phyloP scores from a whole-genome alignment of 805 yeast species.

The Barnettozyma populi region DNA sequence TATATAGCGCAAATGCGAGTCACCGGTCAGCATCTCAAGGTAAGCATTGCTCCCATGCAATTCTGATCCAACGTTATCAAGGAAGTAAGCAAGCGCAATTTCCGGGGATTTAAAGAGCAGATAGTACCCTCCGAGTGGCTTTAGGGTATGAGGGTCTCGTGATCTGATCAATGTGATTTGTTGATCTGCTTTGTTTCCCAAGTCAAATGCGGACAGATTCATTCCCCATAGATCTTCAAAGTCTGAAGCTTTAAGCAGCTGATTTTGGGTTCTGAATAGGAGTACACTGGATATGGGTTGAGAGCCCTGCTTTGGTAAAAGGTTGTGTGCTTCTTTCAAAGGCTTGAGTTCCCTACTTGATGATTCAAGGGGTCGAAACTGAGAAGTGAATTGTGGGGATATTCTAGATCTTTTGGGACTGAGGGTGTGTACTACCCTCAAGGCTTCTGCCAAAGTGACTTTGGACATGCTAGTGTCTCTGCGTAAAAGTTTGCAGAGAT shows the following conservation, averaged over 20 bases:
- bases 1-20: conserved; percentile 2
- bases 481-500: neutral
- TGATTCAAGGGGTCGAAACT: neutral
- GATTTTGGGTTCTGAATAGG: conserved; percentile 32
- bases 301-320: conserved; percentile 2
- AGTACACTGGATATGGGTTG: conserved; percentile 29
- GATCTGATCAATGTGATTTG: conserved; percentile 42
- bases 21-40: conserved; percentile 38
- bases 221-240: conserved; percentile 34
- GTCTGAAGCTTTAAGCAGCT: conserved; percentile 35
- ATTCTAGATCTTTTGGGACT: neutral
- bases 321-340: conserved; percentile 5
- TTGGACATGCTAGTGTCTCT: neutral
- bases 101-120: conserved; percentile 42
- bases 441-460: neutral
- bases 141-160: conserved; percentile 40
- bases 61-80: conserved; percentile 43
- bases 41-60: conserved; percentile 46
- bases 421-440: neutral
- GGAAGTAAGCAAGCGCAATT: conserved; percentile 47
- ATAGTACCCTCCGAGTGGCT: conserved; percentile 45
- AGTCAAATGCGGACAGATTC: conserved; percentile 22
- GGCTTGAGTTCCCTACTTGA: conserved; percentile 6
- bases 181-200: conserved; percentile 20
- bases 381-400: neutral